phyloP scores from a whole-genome alignment of 495 filamentous ascomycete genomes.

The Hypomontagnella submonticulosa region DNA sequence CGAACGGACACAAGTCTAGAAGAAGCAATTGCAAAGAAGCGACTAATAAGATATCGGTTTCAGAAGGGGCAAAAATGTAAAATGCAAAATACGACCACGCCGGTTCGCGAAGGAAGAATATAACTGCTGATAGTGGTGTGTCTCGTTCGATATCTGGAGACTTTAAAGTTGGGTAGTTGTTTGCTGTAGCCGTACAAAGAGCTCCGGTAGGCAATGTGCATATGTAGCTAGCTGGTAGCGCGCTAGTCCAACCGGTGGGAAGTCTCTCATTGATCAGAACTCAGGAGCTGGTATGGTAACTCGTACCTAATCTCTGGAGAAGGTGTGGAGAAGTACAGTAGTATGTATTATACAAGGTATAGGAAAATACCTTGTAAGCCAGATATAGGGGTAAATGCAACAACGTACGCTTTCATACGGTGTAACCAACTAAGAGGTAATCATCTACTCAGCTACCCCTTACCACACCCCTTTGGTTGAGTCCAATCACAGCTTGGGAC shows the following conservation, averaged over 20 bases:
- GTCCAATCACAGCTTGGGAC: conserved; percentile 12
- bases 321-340: conserved; percentile 33
- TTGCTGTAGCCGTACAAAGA: conserved; percentile 24
- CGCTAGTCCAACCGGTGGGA: conserved; percentile 16
- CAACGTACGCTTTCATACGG: conserved; percentile 15
- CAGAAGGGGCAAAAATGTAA: conserved; percentile 29
- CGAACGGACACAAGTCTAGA: conserved; percentile 10
- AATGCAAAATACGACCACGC: conserved; percentile 11
- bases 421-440: background rate
- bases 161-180: conserved; percentile 1
- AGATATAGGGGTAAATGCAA: conserved; percentile 14
- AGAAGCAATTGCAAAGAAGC: conserved; percentile 14
- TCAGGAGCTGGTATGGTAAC: conserved; percentile 21
- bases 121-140: conserved; percentile 38
- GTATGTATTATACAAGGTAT: too few species aligned
- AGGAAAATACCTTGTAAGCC: conserved; percentile 16
- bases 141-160: conserved; percentile 19
- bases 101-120: conserved; percentile 21
- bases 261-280: conserved; percentile 27
- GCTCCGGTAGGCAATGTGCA: conserved; percentile 31
- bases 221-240: conserved; percentile 23
- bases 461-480: conserved; percentile 2
- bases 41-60: conserved; percentile 19
- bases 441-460: background rate
- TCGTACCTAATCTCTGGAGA: conserved; percentile 39